These are phyloP conservation scores for Areca catechu DNA, from an alignment of 176 grass and related monocot genomes.

Conservation along the genomic window DNA sequence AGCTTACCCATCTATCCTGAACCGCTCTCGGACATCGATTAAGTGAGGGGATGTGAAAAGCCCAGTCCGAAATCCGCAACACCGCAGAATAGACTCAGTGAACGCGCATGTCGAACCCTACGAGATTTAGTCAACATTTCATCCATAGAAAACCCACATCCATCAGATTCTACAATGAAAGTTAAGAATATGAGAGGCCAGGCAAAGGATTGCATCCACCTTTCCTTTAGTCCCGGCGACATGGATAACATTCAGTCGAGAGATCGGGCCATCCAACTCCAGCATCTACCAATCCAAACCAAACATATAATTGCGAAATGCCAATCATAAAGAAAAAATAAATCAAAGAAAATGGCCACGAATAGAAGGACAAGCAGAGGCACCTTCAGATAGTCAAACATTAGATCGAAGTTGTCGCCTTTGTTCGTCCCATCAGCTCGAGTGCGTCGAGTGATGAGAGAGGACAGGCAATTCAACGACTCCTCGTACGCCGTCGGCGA, in stretches of 20 bases:
- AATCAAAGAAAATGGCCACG: neutral
- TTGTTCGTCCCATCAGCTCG: slow-evolving; percentile 54
- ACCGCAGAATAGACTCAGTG: slow-evolving; percentile 74
- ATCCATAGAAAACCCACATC: too few relatives aligned
- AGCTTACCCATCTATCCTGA: slow-evolving; percentile 71
- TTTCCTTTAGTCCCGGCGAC: slow-evolving; percentile 94
- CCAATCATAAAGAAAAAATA: neutral
- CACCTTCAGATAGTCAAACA: slow-evolving; percentile 83
- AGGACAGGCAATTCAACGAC: slow-evolving; percentile 60
- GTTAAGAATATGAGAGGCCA: neutral
- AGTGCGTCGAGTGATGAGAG: slow-evolving; percentile 66
- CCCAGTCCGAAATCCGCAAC: slow-evolving; percentile 74
- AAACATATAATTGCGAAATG: neutral
- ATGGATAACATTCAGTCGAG: slow-evolving; percentile 65
- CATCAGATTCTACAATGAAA: too few relatives aligned
- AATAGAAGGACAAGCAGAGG: neutral
- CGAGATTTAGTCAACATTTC: too few relatives aligned
- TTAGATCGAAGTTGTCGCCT: slow-evolving; percentile 61
- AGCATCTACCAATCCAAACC: slow-evolving; percentile 42
- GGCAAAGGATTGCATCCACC: slow-evolving; percentile 19
- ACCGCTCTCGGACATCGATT: slow-evolving; percentile 82
- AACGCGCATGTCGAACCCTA: slow-evolving; percentile 90
- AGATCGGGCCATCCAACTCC: slow-evolving; percentile 63
- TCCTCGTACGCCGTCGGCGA: slow-evolving; percentile 56
- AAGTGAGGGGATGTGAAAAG: slow-evolving; percentile 87